A percentile compares a stretch with the other conserved stretches of the same genome.
Evolutionary conservation across 2,329 filamentous ascomycete genomes (phyloP).

Genomic region (Colletotrichum tanaceti): DNA sequence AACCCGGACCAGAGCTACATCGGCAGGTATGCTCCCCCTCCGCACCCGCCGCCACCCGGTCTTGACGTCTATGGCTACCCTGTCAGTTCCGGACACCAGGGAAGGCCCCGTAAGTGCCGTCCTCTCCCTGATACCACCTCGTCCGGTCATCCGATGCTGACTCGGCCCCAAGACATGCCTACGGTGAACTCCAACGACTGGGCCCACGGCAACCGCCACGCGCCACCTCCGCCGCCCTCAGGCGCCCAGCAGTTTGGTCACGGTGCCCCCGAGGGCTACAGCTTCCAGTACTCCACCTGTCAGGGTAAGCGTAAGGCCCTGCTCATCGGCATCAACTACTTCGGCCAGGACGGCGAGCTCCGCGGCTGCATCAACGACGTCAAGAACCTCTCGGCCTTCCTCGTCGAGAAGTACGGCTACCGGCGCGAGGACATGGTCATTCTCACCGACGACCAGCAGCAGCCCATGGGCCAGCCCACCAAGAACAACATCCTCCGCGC

Average conservation of each 20-base stretch:
- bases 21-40: constrained; percentile 46
- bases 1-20: constrained; percentile 42
- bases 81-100: constrained; percentile 40
- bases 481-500: constrained; percentile 79
- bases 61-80: constrained; percentile 62
- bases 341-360: constrained; percentile 77
- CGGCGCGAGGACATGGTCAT: constrained; percentile 84
- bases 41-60: constrained; percentile 55
- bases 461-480: constrained; percentile 78
- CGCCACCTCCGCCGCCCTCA: constrained; percentile 58
- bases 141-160: constrained; percentile 19
- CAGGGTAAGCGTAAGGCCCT: constrained; percentile 79
- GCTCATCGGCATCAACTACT: constrained; percentile 85
- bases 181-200: constrained; percentile 46
- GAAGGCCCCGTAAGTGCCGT: constrained; percentile 31
- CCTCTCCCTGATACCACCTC: constrained; percentile 13
- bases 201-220: constrained; percentile 47
- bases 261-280: constrained; percentile 75
- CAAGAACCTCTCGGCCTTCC: constrained; percentile 78
- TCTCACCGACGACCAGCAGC: constrained; percentile 78
- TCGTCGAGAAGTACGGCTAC: constrained; percentile 76
- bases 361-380: constrained; percentile 85
- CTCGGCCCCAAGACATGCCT: constrained; percentile 34
- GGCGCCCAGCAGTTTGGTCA: constrained; percentile 71
- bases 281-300: constrained; percentile 81